Evolutionary conservation across 768 basidiomycete species (phyloP).

Genomic region (Termitomyces sp.): DNA sequence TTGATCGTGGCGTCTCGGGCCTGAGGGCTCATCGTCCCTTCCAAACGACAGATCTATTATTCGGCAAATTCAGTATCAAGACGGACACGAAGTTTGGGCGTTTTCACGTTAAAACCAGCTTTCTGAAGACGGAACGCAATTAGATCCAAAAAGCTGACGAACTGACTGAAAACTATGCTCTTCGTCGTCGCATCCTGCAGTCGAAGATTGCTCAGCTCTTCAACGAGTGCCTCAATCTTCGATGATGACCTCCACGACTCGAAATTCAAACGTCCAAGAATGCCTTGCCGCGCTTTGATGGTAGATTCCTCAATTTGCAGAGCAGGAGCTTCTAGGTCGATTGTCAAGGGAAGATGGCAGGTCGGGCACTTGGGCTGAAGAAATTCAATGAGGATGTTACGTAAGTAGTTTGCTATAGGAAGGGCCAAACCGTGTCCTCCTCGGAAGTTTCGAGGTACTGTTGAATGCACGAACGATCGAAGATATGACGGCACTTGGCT

Average conservation of each 20-base stretch:
- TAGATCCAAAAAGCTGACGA: conserved; percentile 89
- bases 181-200: conserved; percentile 87
- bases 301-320: conserved; percentile 71
- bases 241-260: conserved; percentile 93
- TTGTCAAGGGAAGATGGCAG: conserved; percentile 87
- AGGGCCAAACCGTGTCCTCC: conserved; percentile 50
- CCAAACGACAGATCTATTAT: conserved; percentile 80
- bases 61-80: neutral
- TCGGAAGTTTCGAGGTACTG: conserved; percentile 80
- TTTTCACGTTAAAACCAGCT: conserved; percentile 80
- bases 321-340: conserved; percentile 93
- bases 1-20: conserved; percentile 93
- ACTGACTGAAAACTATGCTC: conserved; percentile 95
- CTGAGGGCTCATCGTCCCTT: conserved; percentile 96
- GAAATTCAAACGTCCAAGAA: conserved; percentile 85
- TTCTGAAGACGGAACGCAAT: conserved; percentile 90
- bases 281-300: conserved; percentile 70
- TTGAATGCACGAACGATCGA: conserved; percentile 93
- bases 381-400: neutral
- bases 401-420: neutral
- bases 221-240: conserved; percentile 94
- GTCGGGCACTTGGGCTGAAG: conserved; percentile 87
- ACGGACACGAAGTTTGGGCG: neutral
- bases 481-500: conserved; percentile 89
- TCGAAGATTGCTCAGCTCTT: conserved; percentile 85